Conservation (phyloP, 1,284 basidiomycete species). For the Rhodotorula mucilaginosa region DNA sequence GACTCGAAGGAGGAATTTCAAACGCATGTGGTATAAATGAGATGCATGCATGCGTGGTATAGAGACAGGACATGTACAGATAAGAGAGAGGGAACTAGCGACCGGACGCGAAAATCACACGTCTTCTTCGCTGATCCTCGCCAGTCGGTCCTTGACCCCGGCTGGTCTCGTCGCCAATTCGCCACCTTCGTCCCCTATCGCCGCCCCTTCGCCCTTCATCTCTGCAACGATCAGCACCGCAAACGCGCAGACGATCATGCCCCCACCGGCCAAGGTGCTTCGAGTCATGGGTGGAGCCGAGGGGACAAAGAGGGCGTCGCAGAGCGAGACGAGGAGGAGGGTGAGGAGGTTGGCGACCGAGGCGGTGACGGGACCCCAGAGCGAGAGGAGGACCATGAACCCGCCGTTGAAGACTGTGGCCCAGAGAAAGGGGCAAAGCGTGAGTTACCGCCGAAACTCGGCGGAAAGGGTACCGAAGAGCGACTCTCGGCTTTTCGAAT, state of each 20-base stretch:
- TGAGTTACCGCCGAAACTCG: not conserved
- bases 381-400: conserved; percentile 72
- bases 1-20: no score
- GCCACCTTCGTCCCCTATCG: not conserved
- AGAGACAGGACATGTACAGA: not conserved
- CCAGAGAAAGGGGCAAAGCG: not conserved
- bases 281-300: conserved; percentile 63
- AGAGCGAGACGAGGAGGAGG: conserved; percentile 72
- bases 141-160: not conserved
- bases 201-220: conserved; percentile 1
- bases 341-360: conserved; percentile 78
- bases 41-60: not conserved
- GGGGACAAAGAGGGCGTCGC: conserved; percentile 65
- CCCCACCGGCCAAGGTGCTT: conserved; percentile 59
- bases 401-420: conserved; percentile 64
- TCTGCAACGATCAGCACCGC: conserved; percentile 55
- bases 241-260: conserved; percentile 69
- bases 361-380: conserved; percentile 75
- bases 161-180: not conserved
- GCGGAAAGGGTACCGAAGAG: no score
- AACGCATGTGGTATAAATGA: no score
- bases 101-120: not conserved
- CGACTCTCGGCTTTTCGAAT: not conserved
- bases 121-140: not conserved
- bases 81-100: not conserved